A percentile compares a stretch with the other conserved stretches of the same genome.
phyloP scores from a whole-genome alignment of 2,329 filamentous ascomycete species.

The Uncinocarpus reesii region DNA sequence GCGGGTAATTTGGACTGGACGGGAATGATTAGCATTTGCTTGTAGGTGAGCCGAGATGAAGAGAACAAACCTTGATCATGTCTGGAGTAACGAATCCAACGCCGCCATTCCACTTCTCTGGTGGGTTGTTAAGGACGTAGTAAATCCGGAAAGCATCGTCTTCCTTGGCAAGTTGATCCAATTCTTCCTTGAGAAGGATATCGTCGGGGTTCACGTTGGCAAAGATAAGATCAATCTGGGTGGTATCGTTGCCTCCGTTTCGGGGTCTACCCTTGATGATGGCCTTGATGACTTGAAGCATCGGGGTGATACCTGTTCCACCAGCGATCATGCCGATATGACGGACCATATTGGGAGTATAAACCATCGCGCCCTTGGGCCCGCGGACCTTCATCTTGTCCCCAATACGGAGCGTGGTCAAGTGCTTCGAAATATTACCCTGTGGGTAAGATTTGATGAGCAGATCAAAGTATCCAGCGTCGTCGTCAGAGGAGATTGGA shows the following conservation, averaged over 20 bases:
- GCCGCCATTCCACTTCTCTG: slow-evolving; percentile 80
- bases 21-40: slow-evolving; percentile 18
- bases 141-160: slow-evolving; percentile 77
- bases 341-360: slow-evolving; percentile 91
- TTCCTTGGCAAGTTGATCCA: slow-evolving; percentile 66
- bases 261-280: slow-evolving; percentile 65
- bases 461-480: slow-evolving; percentile 86
- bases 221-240: slow-evolving; percentile 88
- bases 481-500: slow-evolving; percentile 78
- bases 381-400: slow-evolving; percentile 83
- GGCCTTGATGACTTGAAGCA: slow-evolving; percentile 91
- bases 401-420: slow-evolving; percentile 72
- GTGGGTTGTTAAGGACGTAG: slow-evolving; percentile 95
- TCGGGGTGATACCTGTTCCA: slow-evolving; percentile 94
- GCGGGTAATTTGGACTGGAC: slow-evolving; percentile 53
- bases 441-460: slow-evolving; percentile 97
- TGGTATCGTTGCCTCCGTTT: slow-evolving; percentile 63
- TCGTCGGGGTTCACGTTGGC: slow-evolving; percentile 91
- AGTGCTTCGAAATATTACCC: slow-evolving; percentile 91
- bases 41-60: background rate
- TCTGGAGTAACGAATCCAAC: slow-evolving; percentile 91
- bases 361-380: slow-evolving; percentile 96
- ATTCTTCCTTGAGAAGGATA: slow-evolving; percentile 84
- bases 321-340: slow-evolving; percentile 98
- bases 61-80: slow-evolving; percentile 68